Conservation (phyloP, 2,329 filamentous ascomycete species). For the Paracoccidioides brasiliensis region DNA sequence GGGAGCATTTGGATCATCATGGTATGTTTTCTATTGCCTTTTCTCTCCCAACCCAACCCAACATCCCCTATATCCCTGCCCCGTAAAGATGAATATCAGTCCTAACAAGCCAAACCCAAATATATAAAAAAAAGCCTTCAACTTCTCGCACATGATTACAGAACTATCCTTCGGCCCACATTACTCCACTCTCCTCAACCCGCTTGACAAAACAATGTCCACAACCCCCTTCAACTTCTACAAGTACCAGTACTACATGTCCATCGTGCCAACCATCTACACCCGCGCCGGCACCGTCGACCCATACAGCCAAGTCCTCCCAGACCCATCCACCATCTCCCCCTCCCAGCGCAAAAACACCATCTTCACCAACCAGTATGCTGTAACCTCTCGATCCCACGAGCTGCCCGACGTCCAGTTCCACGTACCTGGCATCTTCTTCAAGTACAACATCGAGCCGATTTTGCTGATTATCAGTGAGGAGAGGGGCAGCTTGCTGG, state of each 20-base stretch:
- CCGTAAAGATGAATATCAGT: neutral
- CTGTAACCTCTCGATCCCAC: slow-evolving; percentile 77
- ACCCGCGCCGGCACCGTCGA: slow-evolving; percentile 39
- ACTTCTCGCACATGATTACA: slow-evolving; percentile 93
- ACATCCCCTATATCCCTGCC: neutral
- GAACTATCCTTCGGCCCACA: slow-evolving; percentile 96
- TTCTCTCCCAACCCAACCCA: neutral
- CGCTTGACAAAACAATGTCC: slow-evolving; percentile 81
- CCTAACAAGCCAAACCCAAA: slow-evolving; percentile 4
- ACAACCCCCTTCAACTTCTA: slow-evolving; percentile 65
- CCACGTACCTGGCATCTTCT: slow-evolving; percentile 76
- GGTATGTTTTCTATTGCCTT: slow-evolving; percentile 41
- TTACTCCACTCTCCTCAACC: slow-evolving; percentile 86
- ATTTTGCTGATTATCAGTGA: slow-evolving; percentile 79
- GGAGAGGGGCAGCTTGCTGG: slow-evolving; percentile 59
- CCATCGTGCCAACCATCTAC: slow-evolving; percentile 88
- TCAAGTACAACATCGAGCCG: slow-evolving; percentile 98
- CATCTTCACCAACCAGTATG: slow-evolving; percentile 93
- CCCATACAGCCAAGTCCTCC: slow-evolving; percentile 26
- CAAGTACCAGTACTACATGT: slow-evolving; percentile 97
- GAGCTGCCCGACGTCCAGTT: slow-evolving; percentile 49
- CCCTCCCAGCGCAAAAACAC: slow-evolving; percentile 37
- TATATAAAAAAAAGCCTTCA: slow-evolving; percentile 53
- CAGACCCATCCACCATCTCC: slow-evolving; percentile 24
- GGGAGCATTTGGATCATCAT: slow-evolving; percentile 66